Conservation (phyloP, 495 filamentous ascomycete genomes). For the Talaromyces stipitatus region DNA sequence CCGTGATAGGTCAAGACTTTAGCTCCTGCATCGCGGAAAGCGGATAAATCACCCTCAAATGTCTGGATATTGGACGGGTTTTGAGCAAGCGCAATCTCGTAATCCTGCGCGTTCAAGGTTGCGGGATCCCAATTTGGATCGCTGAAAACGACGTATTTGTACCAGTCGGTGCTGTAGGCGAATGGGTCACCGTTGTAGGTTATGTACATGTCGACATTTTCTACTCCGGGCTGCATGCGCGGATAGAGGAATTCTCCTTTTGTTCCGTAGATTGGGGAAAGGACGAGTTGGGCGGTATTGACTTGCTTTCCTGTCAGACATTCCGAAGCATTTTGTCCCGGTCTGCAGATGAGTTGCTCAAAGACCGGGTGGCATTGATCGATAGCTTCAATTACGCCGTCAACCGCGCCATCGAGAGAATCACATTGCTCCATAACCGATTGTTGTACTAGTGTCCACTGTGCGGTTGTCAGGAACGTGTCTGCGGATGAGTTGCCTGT, state of each 20-base stretch:
- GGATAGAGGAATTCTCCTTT: slow-evolving; percentile 51
- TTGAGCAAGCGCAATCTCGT: slow-evolving; percentile 24
- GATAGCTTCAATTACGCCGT: slow-evolving; percentile 59
- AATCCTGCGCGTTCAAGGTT: slow-evolving; percentile 31
- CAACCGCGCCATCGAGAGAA: slow-evolving; percentile 50
- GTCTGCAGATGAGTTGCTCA: slow-evolving; percentile 43
- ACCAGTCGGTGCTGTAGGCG: slow-evolving; percentile 37
- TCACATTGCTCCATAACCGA: slow-evolving; percentile 63
- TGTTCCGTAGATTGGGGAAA: slow-evolving; percentile 42
- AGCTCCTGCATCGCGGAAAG: slow-evolving; percentile 33
- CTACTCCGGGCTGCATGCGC: slow-evolving; percentile 39
- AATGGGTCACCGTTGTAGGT: slow-evolving; percentile 35
- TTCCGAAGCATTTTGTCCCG: slow-evolving; percentile 17
- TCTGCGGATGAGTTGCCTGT: slow-evolving; percentile 27
- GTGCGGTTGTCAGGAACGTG: slow-evolving; percentile 34
- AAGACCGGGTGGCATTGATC: slow-evolving; percentile 48
- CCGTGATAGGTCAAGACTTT: slow-evolving; percentile 48
- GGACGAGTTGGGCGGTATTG: slow-evolving; percentile 44
- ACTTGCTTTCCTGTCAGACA: slow-evolving; percentile 54
- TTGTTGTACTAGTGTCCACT: slow-evolving; percentile 39
- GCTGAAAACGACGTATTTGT: slow-evolving; percentile 46
- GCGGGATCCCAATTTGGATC: slow-evolving; percentile 41
- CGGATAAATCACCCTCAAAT: slow-evolving; percentile 38
- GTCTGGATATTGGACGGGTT: slow-evolving; percentile 45
- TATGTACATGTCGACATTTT: slow-evolving; percentile 19